Evolutionary conservation across 768 basidiomycete genomes (phyloP).

Genomic region (Omphalotus guepiniiformis): DNA sequence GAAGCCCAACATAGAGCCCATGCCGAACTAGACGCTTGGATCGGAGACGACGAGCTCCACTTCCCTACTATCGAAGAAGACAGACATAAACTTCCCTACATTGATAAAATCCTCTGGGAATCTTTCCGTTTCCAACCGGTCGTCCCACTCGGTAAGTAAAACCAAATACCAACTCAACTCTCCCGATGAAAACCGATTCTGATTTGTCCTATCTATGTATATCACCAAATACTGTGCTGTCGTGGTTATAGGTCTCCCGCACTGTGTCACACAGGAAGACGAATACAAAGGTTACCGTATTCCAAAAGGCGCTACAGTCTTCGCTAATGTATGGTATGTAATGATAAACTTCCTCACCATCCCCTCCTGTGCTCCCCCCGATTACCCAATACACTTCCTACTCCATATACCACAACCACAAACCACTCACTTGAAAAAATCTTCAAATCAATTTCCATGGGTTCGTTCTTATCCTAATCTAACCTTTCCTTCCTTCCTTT

Average conservation of each 20-base stretch:
- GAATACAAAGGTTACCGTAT: conserved; percentile 33
- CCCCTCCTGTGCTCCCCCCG: too few species aligned
- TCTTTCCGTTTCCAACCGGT: conserved; percentile 3
- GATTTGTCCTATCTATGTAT: too few species aligned
- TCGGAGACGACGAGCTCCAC: conserved; percentile 13
- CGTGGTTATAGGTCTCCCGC: conserved; percentile 6
- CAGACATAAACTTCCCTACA: conserved; percentile 13
- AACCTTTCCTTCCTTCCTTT: neutral
- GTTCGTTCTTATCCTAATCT: too few species aligned
- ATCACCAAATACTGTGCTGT: too few species aligned
- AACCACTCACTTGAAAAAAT: too few species aligned
- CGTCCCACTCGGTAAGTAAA: too few species aligned
- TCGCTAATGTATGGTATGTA: conserved; percentile 17
- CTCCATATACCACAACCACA: too few species aligned
- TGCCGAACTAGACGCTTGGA: conserved; percentile 16
- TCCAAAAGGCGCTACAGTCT: conserved; percentile 26
- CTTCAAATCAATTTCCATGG: too few species aligned
- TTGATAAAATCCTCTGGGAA: conserved; percentile 15
- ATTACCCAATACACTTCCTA: too few species aligned
- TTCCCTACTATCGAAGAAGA: conserved; percentile 16
- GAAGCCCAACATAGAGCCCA: conserved; percentile 16
- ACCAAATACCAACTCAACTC: too few species aligned
- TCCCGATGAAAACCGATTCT: too few species aligned
- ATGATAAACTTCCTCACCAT: too few species aligned
- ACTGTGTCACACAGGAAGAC: conserved; percentile 23